Conservation (phyloP, 2,329 filamentous ascomycete genomes). For the Colletotrichum salicis region DNA sequence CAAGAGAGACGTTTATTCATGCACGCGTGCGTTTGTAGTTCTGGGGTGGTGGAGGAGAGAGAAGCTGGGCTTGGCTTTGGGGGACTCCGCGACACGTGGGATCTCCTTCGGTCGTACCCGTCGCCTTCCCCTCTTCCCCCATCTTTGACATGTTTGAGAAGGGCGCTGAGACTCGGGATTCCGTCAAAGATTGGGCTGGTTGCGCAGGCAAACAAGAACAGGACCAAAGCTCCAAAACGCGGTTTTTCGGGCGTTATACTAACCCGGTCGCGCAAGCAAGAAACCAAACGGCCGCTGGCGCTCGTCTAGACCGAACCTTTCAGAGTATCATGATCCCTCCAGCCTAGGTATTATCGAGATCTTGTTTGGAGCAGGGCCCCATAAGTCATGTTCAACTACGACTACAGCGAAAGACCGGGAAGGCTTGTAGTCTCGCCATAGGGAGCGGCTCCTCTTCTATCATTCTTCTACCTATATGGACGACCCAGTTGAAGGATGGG, state of each 20-base stretch:
- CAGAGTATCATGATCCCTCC: neutral
- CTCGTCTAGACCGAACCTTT: neutral
- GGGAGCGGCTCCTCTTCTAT: neutral
- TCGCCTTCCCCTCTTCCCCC: neutral
- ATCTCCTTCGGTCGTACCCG: neutral
- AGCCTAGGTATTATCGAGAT: neutral
- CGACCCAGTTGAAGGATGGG: neutral
- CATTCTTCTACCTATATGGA: neutral
- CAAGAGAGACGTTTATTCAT: neutral
- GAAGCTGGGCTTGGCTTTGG: neutral
- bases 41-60: neutral
- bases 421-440: slow-evolving; percentile 10
- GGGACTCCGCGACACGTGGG: neutral
- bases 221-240: neutral
- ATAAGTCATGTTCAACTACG: neutral
- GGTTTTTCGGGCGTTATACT: neutral
- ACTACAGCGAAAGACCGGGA: neutral
- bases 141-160: neutral
- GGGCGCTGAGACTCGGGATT: neutral
- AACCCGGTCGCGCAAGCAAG: neutral
- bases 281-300: neutral
- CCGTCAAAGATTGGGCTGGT: neutral
- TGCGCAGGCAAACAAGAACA: neutral
- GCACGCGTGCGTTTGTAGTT: neutral
- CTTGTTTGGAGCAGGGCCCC: neutral